Percentiles rank a stretch among this genome's conserved stretches.
Evolutionary conservation across 2,329 filamentous ascomycete species (phyloP).

Genomic region (Ambrosiella xylebori): DNA sequence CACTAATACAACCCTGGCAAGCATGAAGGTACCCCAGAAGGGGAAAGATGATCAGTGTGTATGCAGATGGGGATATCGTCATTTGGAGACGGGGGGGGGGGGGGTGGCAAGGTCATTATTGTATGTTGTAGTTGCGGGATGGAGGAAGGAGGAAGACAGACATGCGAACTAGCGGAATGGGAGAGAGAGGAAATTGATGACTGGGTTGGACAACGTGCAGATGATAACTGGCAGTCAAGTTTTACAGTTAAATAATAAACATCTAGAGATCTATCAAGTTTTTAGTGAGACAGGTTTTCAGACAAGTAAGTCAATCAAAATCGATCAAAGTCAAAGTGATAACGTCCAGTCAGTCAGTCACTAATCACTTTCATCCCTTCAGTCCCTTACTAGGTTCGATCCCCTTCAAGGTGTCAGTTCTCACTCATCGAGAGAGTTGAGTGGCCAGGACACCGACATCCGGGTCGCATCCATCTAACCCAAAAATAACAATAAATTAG

Average conservation of each 20-base stretch:
- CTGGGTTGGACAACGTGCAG: no score
- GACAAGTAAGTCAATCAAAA: no score
- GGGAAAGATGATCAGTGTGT: background rate
- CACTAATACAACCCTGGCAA: background rate
- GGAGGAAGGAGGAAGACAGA: background rate
- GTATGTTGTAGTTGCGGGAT: background rate
- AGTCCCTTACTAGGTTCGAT: background rate
- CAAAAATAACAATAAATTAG: slow-evolving; percentile 1
- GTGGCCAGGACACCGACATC: background rate
- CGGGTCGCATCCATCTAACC: background rate
- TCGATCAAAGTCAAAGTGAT: no score
- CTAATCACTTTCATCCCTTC: no score
- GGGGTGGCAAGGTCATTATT: background rate
- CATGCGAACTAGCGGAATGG: background rate
- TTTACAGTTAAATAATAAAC: no score
- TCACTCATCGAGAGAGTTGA: background rate
- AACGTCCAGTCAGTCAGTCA: no score
- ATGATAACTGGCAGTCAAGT: no score
- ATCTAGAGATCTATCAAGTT: no score
- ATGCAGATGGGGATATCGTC: background rate
- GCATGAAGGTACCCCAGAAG: background rate
- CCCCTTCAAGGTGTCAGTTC: background rate
- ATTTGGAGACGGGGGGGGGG: background rate
- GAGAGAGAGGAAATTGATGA: no score
- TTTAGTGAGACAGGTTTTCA: no score